Evolutionary conservation across 495 filamentous ascomycete species (phyloP), one percentile per base, ranked within the genome.

Genomic region (Acidomyces sp.): DNA sequence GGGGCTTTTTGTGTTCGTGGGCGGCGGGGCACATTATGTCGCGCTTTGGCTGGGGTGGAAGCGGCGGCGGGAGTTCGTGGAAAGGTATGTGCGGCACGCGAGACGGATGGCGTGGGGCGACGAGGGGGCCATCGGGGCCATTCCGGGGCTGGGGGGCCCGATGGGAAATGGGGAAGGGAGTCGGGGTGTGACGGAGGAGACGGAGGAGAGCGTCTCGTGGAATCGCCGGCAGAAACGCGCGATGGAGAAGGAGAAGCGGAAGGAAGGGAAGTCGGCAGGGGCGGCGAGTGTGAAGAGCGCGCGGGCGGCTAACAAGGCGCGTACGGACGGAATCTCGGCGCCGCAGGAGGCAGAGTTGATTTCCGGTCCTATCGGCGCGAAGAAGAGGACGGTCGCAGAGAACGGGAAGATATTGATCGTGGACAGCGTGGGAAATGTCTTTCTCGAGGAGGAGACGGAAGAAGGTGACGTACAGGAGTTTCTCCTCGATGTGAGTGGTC

Each of bases 361-460:
- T 1, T 49, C 51, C 38, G 61, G 61, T 57, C 51, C 81, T 46
- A 51, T 70, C 46, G 84, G 85, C 2, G 65, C 80, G 27, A 83
- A 80, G 60, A 88, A 85, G 69, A 64, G 77, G 9, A 81, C 96
- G 15, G 71, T 85, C 19, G 87, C 86, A 2, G 80, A 93, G 66
- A 97, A 97, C 55, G 90, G 90, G 29, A 97, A 97, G 63, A 69
- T 90, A 0, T 59, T 96, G 27, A 80, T 97, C 45, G 90, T 97
- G 5, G 90, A 97, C 61, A 82, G 82, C 0, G 63, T 77, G 13
- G 90, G 90, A 5, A 85, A 92, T 55, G 90, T 97, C 18, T 97
- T 80, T 59, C 65, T 97, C 11, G 85, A 95, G 54, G 82, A 93
- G 46, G 76, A 81, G 50, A 80, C 80, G 21, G 85, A 88, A 53